These are phyloP conservation scores for Dendrothele bispora DNA, from an alignment of 768 basidiomycete genomes.

Conservation along the genomic window DNA sequence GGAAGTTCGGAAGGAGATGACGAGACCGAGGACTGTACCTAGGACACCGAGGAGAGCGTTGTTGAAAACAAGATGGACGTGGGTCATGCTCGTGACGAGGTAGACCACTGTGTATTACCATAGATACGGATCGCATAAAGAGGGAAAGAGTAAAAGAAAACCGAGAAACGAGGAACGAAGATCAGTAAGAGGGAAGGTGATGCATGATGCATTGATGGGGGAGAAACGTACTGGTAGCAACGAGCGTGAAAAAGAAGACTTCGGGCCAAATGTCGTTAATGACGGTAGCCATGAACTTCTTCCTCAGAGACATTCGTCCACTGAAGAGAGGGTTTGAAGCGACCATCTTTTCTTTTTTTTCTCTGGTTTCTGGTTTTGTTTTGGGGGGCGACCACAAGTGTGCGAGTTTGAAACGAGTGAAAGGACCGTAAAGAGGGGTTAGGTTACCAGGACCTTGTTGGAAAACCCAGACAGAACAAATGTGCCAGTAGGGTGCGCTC, in stretches of 20 bases:
- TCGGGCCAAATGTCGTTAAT: slow-evolving; percentile 70
- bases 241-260: slow-evolving; percentile 55
- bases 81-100: slow-evolving; percentile 50
- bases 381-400: too few species aligned
- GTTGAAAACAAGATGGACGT: slow-evolving; percentile 47
- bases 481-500: too few species aligned
- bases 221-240: slow-evolving; percentile 52
- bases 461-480: too few species aligned
- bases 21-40: slow-evolving; percentile 71
- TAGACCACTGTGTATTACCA: slow-evolving; percentile 49
- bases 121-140: too few species aligned
- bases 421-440: too few species aligned
- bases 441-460: too few species aligned
- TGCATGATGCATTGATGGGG: background rate
- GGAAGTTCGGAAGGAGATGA: slow-evolving; percentile 72
- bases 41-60: slow-evolving; percentile 64
- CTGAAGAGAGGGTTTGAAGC: slow-evolving; percentile 28
- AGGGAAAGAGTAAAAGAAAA: too few species aligned
- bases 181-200: slow-evolving; percentile 17
- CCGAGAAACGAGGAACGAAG: background rate
- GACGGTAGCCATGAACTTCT: slow-evolving; percentile 45
- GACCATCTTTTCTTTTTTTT: too few species aligned
- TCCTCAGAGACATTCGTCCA: slow-evolving; percentile 26
- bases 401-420: too few species aligned
- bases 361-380: too few species aligned